Percentiles rank a stretch among this genome's conserved stretches.
Conservation (phyloP, 2,329 filamentous ascomycete species). For the Sporothrix humicola region DNA sequence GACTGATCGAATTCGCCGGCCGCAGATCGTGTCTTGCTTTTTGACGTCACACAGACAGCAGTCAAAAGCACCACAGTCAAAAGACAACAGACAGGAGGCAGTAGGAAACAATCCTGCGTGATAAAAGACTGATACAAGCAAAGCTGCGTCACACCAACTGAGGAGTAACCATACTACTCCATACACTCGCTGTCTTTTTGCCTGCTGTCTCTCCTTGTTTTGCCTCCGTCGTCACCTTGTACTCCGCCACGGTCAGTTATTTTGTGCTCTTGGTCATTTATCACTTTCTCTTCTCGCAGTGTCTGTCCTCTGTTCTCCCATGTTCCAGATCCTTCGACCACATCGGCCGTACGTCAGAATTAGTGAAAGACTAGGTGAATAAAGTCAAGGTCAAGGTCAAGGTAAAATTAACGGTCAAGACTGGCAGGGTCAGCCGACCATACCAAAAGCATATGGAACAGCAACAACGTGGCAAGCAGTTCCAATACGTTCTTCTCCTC, state of each 20-base stretch:
- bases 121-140: neutral
- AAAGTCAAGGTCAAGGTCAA: neutral
- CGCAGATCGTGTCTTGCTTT: neutral
- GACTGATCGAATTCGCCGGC: neutral
- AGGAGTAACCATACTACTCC: neutral
- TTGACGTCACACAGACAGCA: neutral
- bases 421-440: neutral
- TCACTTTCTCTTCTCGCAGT: neutral
- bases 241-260: neutral
- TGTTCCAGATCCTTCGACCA: conserved; percentile 17
- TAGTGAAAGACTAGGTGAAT: neutral
- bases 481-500: neutral
- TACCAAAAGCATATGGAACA: neutral
- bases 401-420: neutral
- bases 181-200: neutral
- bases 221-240: neutral
- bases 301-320: neutral
- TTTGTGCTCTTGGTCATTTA: neutral
- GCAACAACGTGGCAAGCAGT: neutral
- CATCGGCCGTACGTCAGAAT: conserved; percentile 13
- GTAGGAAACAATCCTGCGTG: neutral
- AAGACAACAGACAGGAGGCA: neutral
- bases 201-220: neutral
- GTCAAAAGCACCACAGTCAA: neutral
- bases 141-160: conserved; percentile 14